Percentiles rank a stretch among this genome's conserved stretches.
These are phyloP conservation scores for Populus trichocarpa DNA, from an alignment of 441 rosid genomes.

Conservation along the genomic window DNA sequence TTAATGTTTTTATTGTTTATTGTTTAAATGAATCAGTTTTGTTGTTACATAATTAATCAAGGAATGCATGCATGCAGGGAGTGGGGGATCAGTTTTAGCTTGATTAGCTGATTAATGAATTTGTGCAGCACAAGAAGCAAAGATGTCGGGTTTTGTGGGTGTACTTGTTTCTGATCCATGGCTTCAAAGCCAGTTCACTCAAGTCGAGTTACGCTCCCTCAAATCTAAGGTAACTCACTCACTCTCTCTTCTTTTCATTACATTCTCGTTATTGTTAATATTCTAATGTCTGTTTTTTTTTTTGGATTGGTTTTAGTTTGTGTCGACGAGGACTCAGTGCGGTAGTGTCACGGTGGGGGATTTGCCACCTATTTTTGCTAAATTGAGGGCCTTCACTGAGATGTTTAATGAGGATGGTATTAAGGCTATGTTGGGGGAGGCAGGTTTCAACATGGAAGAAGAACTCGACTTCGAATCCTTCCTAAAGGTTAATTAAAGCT, in stretches of 20 bases:
- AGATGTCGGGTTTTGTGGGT: constrained; percentile 90
- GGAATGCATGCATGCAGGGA: neutral
- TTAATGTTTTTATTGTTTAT: too few species aligned
- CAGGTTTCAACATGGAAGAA: constrained; percentile 37
- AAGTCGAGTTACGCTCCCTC: constrained; percentile 91
- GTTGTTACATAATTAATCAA: neutral
- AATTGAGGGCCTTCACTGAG: constrained; percentile 66
- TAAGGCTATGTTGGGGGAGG: constrained; percentile 52
- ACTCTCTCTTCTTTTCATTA: neutral
- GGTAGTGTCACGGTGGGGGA: constrained; percentile 58
- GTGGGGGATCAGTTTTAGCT: constrained; percentile 1
- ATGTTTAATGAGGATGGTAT: constrained; percentile 63
- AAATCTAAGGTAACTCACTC: constrained; percentile 63
- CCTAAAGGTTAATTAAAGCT: constrained; percentile 53
- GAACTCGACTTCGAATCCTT: constrained; percentile 89
- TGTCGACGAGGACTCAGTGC: constrained; percentile 51
- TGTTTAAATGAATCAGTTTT: neutral
- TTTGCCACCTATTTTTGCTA: constrained; percentile 63
- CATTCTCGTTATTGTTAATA: neutral
- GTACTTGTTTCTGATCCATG: constrained; percentile 93
- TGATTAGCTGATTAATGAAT: constrained; percentile 7
- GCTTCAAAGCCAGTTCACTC: constrained; percentile 99
- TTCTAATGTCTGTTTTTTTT: neutral
- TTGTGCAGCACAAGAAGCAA: constrained; percentile 17
- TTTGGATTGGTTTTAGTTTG: constrained; percentile 39